Evolutionary conservation across 768 basidiomycete species (phyloP), one percentile per base, ranked within the genome.

Genomic region (Lactarius deliciosus): DNA sequence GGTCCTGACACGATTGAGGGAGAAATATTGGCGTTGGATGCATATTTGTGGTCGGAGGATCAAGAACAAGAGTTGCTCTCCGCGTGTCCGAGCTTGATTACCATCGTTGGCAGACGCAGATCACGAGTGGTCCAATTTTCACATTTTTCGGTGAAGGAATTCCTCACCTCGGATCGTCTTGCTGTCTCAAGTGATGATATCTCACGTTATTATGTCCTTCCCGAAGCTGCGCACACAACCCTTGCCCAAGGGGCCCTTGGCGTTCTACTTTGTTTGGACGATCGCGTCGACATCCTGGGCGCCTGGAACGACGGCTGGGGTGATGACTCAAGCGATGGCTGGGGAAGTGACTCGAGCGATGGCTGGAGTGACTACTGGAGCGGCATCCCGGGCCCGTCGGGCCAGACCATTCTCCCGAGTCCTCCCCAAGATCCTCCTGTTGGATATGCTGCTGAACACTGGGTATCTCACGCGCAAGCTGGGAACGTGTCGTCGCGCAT

Each of bases 21-120:
- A 47, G 45, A 22, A 36, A 11, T 36, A 1, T 11, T 11, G 36
- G 13, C 11, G 36, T 36, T 36, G 11, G 36, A 36, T 47, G n/a
- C n/a, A 20, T 10, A 47, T 22, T 10, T 0, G 45, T 0, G n/a
- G n/a, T 47, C 45, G 1, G 45, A 47, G 1, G 45, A 47, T 22
- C 45, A 47, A 47, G 45, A 47, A n/a, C 43, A 45, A n/a, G 43
- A n/a, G 45, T 5, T 47, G 4, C 45, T 47, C 45, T 47, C 45
- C n/a, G 47, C 22, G 2, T 50, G 47, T 25, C 47, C 47, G 2
- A 50, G 11, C 47, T 25, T 50, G 47, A 50, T 50, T 15, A 50
- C 47, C 22, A 25, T 50, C 1, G 47, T 50, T 0, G 22, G 0
- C 13, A 3, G 5, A 1, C 11, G 0, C 0, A 0, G n/a, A 13